phyloP scores from a whole-genome alignment of 2,329 filamentous ascomycete genomes.

The Nemania serpens region DNA sequence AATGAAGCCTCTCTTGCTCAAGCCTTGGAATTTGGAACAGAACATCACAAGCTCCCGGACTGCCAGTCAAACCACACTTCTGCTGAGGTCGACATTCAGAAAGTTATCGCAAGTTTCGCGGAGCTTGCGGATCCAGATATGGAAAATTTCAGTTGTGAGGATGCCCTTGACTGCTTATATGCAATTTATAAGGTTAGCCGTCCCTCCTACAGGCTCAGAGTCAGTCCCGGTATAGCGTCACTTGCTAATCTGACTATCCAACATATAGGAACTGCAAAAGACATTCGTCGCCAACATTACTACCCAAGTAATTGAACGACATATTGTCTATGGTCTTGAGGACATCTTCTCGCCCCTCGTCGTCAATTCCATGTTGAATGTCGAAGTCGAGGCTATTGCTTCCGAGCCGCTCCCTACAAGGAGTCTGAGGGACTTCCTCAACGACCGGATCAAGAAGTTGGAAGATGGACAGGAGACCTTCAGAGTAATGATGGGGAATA shows the following conservation, averaged over 20 bases:
- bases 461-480: constrained; percentile 38
- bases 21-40: background rate
- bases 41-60: too few relatives aligned
- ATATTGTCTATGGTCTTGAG: constrained; percentile 16
- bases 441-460: constrained; percentile 37
- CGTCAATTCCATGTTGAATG: constrained; percentile 28
- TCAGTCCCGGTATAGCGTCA: background rate
- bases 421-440: constrained; percentile 32
- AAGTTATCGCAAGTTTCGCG: background rate
- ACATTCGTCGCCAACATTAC: constrained; percentile 17
- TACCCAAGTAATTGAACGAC: constrained; percentile 21
- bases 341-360: constrained; percentile 21
- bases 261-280: constrained; percentile 10
- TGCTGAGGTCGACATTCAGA: background rate
- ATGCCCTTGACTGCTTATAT: constrained; percentile 13
- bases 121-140: constrained; percentile 1
- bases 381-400: constrained; percentile 34
- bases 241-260: background rate
- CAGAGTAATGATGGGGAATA: constrained; percentile 24
- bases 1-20: background rate
- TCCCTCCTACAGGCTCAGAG: background rate
- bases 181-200: constrained; percentile 18
- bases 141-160: constrained; percentile 17
- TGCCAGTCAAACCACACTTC: too few relatives aligned
- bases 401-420: constrained; percentile 34